A percentile compares a stretch with the other conserved stretches of the same genome.
These are phyloP conservation scores for Sedum album DNA, from an alignment of 164 flowering plant species.

Conservation along the genomic window DNA sequence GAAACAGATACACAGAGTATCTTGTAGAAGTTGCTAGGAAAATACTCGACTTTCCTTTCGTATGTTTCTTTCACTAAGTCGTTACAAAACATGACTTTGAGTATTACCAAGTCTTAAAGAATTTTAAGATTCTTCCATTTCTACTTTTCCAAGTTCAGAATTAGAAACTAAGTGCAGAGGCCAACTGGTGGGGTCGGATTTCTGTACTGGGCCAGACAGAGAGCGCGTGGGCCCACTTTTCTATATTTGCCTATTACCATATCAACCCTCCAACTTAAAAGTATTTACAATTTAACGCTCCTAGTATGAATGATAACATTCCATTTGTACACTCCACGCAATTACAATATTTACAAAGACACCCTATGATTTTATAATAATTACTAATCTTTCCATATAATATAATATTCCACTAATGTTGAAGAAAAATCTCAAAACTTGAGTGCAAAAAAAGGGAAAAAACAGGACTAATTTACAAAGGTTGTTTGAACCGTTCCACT, in stretches of 20 bases:
- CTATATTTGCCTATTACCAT: neutral
- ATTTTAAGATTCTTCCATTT: neutral
- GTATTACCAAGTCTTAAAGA: neutral
- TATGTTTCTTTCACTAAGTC: neutral
- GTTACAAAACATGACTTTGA: neutral
- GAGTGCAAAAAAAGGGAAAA: neutral
- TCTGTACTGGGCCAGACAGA: neutral
- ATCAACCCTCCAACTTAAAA: neutral
- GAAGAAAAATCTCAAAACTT: too few relatives aligned
- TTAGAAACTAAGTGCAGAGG: neutral
- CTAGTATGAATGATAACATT: too few relatives aligned
- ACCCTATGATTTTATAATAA: too few relatives aligned
- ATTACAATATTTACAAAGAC: too few relatives aligned
- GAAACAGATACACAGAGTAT: too few relatives aligned
- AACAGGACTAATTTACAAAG: neutral
- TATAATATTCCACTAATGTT: too few relatives aligned
- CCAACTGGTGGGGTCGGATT: neutral
- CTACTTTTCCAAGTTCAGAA: neutral
- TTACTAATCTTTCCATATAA: too few relatives aligned
- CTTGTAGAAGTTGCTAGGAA: too few relatives aligned
- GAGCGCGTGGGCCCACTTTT: constrained; percentile 1
- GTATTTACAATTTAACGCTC: neutral
- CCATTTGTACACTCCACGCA: too few relatives aligned
- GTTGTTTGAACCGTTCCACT: constrained; percentile 2
- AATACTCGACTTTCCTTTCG: too few relatives aligned